Evolutionary conservation across 345 rosid genomes (phyloP).

Genomic region (Melastoma malabathricum): DNA sequence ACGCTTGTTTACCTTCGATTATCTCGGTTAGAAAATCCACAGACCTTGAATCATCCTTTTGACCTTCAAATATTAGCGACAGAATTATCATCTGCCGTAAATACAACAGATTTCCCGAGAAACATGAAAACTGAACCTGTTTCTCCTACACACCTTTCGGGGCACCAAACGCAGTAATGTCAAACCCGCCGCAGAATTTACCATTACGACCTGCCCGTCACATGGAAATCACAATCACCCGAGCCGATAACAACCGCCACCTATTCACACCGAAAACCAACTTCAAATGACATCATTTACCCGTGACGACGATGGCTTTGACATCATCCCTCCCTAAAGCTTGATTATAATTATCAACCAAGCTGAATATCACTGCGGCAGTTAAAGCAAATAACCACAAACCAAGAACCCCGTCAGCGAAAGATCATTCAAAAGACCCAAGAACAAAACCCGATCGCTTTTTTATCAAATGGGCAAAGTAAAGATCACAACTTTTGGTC

Average conservation of each 20-base stretch:
- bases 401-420: neutral
- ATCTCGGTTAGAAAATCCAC: no score
- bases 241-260: neutral
- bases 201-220: constrained; percentile 60
- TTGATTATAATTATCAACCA: constrained; percentile 63
- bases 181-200: constrained; percentile 95
- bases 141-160: no score
- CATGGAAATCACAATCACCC: neutral
- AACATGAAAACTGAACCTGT: constrained; percentile 23
- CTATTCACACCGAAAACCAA: neutral
- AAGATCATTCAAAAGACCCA: no score
- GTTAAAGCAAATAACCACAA: neutral
- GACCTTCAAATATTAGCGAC: neutral
- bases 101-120: no score
- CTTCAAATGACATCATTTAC: no score
- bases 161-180: constrained; percentile 61
- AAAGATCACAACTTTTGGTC: no score
- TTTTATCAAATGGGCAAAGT: no score
- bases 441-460: no score
- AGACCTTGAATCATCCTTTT: no score
- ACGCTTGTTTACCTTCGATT: constrained; percentile 48
- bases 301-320: constrained; percentile 86
- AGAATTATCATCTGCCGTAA: no score
- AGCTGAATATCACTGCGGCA: constrained; percentile 52
- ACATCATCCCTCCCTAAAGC: constrained; percentile 81